Base-by-base conservation (phyloP, 2,329 filamentous ascomycete species). In the Dichotomopilus funicola region DNA sequence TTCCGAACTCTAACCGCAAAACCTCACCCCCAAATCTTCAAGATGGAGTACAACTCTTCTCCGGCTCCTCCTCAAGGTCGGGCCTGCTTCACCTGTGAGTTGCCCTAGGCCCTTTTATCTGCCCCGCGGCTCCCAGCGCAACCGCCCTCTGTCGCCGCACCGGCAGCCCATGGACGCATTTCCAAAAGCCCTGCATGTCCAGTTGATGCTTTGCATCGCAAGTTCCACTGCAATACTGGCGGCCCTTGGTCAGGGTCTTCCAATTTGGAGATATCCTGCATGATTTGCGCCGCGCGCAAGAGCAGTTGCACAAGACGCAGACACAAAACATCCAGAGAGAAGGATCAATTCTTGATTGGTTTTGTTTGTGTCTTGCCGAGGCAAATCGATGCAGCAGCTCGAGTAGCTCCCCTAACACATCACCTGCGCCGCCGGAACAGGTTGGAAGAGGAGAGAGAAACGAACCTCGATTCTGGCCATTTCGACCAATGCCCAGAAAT, bases 21-120 rank as follows among this genome's bases (percentile, higher is more conserved):
- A 59, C 45, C 51, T 19, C 34, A 45, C 19, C 57, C 57, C 52
- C 48, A 11, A 52, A 59, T 55, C 51, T 57, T 53, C 59, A 68
- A 58, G 52, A 73, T 73, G 71, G 11, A 42, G 40, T 71, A 73
- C 59, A 70, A 57, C 63, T 58, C 58, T 19, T 55, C 59, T 62
- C 61, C 62, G 62, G 68, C 65, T 56, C 73, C 58, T 19, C 54
- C 59, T 62, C 61, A 62, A 61, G 68, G 65, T 56, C 73, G 74
- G 62, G 72, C 71, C 61, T 78, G 75, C 71, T 78, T 76, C 70
- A 78, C 75, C 66, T 78, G 75, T 78, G 68, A 72, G 75, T 78
- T 63, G 56, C 58, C 54, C 53, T 54, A 55, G 49, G 19, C 19
- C 19, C 55, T 62, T 58, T 54, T 59, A 55, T 62, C 62, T 60